These are phyloP conservation scores for Hypoxylon subgilvum DNA, from an alignment of 495 filamentous ascomycete species.

Conservation along the genomic window DNA sequence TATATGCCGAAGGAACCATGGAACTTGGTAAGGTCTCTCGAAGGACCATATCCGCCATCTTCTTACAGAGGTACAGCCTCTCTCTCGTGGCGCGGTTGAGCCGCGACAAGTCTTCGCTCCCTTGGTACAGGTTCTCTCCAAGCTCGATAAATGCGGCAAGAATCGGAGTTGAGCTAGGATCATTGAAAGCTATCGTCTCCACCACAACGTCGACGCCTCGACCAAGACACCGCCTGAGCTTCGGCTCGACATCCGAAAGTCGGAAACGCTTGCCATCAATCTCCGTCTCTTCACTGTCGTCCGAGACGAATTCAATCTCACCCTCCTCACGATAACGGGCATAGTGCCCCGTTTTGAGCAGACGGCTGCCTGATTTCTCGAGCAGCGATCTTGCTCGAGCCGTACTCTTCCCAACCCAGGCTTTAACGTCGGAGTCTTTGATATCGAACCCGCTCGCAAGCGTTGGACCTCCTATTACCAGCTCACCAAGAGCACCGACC, in stretches of 20 bases:
- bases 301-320: constrained; percentile 52
- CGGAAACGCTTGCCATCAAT: constrained; percentile 43
- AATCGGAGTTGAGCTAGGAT: constrained; percentile 41
- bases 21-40: constrained; percentile 43
- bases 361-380: constrained; percentile 35
- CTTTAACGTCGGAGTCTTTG: constrained; percentile 25
- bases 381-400: constrained; percentile 28
- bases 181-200: constrained; percentile 52
- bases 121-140: constrained; percentile 45
- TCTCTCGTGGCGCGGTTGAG: constrained; percentile 44
- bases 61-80: constrained; percentile 47
- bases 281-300: constrained; percentile 39
- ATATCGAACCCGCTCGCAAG: constrained; percentile 42
- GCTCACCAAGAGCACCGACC: constrained; percentile 54
- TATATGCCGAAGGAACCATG: constrained; percentile 49
- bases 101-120: constrained; percentile 41
- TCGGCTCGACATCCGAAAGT: constrained; percentile 50
- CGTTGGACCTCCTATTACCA: constrained; percentile 55
- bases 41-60: constrained; percentile 46
- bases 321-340: constrained; percentile 53
- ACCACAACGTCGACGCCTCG: constrained; percentile 52
- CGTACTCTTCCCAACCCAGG: constrained; percentile 22
- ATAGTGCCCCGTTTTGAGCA: constrained; percentile 52
- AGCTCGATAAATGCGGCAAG: constrained; percentile 55
- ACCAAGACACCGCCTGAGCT: constrained; percentile 53